Evolutionary conservation across 768 basidiomycete species (phyloP), one percentile per base, ranked within the genome.

Genomic region (Pulveroboletus sp.): DNA sequence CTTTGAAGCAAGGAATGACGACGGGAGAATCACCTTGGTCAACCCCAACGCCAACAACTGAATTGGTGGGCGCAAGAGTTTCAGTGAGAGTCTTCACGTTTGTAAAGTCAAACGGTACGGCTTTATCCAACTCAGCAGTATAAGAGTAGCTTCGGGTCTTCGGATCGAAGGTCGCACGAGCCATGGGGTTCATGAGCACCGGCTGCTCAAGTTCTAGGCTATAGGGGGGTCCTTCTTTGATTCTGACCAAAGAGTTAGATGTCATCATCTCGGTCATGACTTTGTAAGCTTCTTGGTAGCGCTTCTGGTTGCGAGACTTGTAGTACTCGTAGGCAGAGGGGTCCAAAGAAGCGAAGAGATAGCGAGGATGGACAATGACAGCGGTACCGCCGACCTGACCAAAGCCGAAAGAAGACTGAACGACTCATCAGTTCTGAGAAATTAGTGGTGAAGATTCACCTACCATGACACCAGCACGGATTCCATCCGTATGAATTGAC

Each of bases 321-420:
- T 99, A 98, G n/a, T 74, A 71, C 43, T 83, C 80, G 60, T 93
- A 94, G 53, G 76, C 68, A n/a, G 80, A 75, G 1, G 90, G 82
- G 52, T 93, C 83, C 31, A 97, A 73, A 10, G 87, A 77, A 34
- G 86, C 95, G 55, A 94, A 83, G 55, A 96, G 78, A 72, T 90
- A 91, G 57, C 91, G 87, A 54, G 96, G 94, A 67, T 98, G 86
- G 43, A 98, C 64, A 60, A 97, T 75, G 56, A 94, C 78, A 37
- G 85, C 89, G 49, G 83, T 89, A 47, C 96, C 96, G 45, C 96
- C 96, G 54, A 97, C 95, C 80, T 97, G 96, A 61, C 96, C 94
- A 75, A 98, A 98, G 55, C 96, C 95, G 71, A 95, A 95, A 13
- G 91, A 93, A 1, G 92, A 93, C 84, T 91, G 56, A 22, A 45